Evolutionary conservation across 2,329 filamentous ascomycete species (phyloP), one percentile per base, ranked within the genome.

Genomic region (Alternaria triticimaculans): DNA sequence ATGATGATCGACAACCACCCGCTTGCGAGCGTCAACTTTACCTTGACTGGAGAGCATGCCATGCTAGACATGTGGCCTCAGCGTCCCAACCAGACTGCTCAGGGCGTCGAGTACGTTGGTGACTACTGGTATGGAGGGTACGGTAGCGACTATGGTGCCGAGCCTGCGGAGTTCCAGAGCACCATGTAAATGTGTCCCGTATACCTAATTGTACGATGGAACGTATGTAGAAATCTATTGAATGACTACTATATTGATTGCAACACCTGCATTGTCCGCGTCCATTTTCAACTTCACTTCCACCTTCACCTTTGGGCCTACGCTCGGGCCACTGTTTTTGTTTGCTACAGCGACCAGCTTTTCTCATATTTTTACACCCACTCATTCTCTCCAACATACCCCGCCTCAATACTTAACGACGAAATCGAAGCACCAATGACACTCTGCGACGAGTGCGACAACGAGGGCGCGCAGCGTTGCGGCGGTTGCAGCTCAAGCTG

Each of bases 31-130:
- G 21, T 68, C 28, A 67, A 70, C 18, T 75, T 78, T 20, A 69
- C 70, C 1, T 64, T 77, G 55, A 73, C 63, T 0, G 76, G 76
- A 3, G 58, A 65, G 6, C 41, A 72, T 55, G 55, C 50, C n/a
- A 37, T 71, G 45, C 55, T 77, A 41, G 76, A 76, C 28, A 53
- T 67, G 30, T 78, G 76, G 76, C 76, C 75, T 12, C 69, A 74
- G 56, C 69, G 73, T 26, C 67, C 69, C 7, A 72, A 75, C 50
- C 65, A 72, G 49, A 73, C 60, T 3, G 57, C 58, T n/a, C 64
- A 69, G 33, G 71, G 68, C 4, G 68, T 72, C 0, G 61, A 53
- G 55, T 69, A 65, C 5, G 45, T 70, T 53, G 66, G 66, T 20
- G 64, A 62, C 7, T 76, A 76, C 59, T 75, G 72, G 60, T 65